These are phyloP conservation scores for Serendipita sp. DNA, from an alignment of 768 basidiomycete species.

Conservation along the genomic window DNA sequence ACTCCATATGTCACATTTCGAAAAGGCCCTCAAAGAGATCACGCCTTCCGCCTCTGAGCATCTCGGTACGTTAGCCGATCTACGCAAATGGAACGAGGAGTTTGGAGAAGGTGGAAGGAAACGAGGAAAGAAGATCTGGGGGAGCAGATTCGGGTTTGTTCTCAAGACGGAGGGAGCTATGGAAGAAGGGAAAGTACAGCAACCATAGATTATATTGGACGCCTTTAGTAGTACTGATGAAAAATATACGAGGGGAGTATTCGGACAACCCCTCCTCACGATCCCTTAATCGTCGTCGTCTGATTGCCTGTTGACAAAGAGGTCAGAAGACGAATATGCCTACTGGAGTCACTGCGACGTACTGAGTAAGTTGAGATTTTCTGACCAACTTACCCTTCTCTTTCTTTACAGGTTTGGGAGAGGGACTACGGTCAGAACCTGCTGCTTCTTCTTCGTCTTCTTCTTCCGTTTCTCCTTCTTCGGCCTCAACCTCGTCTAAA, in stretches of 20 bases:
- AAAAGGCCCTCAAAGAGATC: conserved; percentile 74
- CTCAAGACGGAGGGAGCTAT: conserved; percentile 23
- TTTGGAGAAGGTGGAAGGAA: conserved; percentile 77
- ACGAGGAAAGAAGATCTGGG: conserved; percentile 57
- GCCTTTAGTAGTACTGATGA: neutral
- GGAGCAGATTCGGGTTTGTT: conserved; percentile 76
- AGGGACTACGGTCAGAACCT: neutral
- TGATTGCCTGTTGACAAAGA: neutral
- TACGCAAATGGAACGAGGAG: conserved; percentile 84
- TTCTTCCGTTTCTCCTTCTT: conserved; percentile 12
- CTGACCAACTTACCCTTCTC: neutral
- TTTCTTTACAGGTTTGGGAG: neutral
- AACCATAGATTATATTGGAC: neutral
- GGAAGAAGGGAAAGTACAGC: conserved; percentile 21
- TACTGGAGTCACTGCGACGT: neutral
- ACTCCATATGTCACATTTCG: conserved; percentile 51
- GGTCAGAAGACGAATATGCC: neutral
- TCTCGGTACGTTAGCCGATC: conserved; percentile 53
- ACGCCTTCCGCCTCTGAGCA: conserved; percentile 78
- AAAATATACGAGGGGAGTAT: neutral
- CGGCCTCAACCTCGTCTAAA: conserved; percentile 12
- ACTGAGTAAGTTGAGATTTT: neutral
- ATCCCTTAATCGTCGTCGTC: conserved; percentile 1
- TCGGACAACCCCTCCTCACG: neutral
- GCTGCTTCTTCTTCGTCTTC: conserved; percentile 5